Percentiles rank a stretch among this genome's conserved stretches.
phyloP scores from a whole-genome alignment of 2,329 filamentous ascomycete species.

The Chaetomium globosum region DNA sequence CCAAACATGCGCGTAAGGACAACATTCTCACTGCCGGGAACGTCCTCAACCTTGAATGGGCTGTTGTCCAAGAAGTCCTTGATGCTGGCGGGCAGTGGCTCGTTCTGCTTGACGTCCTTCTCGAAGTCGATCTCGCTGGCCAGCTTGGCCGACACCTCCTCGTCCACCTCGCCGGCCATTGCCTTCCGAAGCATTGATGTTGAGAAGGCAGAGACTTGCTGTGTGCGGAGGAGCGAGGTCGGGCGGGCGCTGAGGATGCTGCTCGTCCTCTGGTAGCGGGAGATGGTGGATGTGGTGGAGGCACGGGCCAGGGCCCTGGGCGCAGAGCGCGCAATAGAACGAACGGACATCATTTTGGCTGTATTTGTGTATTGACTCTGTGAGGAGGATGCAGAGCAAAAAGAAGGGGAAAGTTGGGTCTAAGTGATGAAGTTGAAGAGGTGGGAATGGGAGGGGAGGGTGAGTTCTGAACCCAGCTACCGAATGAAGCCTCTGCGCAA shows the following conservation, averaged over 20 bases:
- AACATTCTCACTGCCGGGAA: slow-evolving; percentile 83
- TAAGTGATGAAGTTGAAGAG: not conserved
- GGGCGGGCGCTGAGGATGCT: slow-evolving; percentile 52
- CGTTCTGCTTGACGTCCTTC: slow-evolving; percentile 73
- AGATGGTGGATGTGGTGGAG: slow-evolving; percentile 53
- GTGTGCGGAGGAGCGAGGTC: slow-evolving; percentile 45
- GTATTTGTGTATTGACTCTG: slow-evolving; percentile 16
- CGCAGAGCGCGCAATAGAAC: slow-evolving; percentile 66
- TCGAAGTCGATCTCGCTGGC: slow-evolving; percentile 83
- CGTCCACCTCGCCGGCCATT: slow-evolving; percentile 60
- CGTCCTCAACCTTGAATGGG: slow-evolving; percentile 81
- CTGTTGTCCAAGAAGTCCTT: slow-evolving; percentile 87
- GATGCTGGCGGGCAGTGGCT: slow-evolving; percentile 73
- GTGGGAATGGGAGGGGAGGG: not conserved
- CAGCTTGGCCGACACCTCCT: slow-evolving; percentile 84
- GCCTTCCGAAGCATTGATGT: slow-evolving; percentile 50
- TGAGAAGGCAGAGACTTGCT: slow-evolving; percentile 55
- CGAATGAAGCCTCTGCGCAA: not conserved
- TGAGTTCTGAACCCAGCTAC: not conserved
- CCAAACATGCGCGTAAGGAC: slow-evolving; percentile 79
- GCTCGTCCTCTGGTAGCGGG: slow-evolving; percentile 53
- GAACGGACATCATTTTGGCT: slow-evolving; percentile 68
- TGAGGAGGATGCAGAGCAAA: not conserved
- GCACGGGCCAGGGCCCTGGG: slow-evolving; percentile 66
- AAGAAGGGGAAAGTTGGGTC: not conserved